phyloP scores from a whole-genome alignment of 495 filamentous ascomycete genomes.

The Aspergillus funiculosus region DNA sequence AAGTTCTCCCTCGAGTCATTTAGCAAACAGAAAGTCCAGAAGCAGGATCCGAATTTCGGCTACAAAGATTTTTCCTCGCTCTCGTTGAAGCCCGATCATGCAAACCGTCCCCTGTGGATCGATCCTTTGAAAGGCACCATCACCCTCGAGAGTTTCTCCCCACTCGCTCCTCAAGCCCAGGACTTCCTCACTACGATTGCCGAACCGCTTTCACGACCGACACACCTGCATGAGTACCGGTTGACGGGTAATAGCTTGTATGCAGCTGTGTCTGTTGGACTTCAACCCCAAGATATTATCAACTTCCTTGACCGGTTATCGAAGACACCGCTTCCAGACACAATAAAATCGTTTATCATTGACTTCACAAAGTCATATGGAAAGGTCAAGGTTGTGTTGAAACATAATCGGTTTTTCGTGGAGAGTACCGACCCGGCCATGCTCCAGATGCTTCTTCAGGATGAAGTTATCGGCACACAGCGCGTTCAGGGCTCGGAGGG shows the following conservation, averaged over 20 bases:
- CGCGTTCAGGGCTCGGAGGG: conserved; percentile 60
- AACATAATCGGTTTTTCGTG: conserved; percentile 88
- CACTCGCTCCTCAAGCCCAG: conserved; percentile 75
- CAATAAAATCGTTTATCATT: conserved; percentile 74
- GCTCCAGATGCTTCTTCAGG: conserved; percentile 73
- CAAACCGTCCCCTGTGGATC: conserved; percentile 85
- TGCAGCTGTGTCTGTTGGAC: conserved; percentile 86
- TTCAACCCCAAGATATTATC: conserved; percentile 85
- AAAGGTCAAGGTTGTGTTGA: conserved; percentile 91
- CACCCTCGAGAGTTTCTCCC: conserved; percentile 92
- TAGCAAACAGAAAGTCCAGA: conserved; percentile 39
- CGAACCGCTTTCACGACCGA: conserved; percentile 83
- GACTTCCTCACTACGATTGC: conserved; percentile 95
- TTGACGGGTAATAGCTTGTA: conserved; percentile 90
- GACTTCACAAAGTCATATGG: conserved; percentile 85
- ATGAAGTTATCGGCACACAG: conserved; percentile 61
- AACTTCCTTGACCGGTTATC: conserved; percentile 77
- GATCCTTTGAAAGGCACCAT: conserved; percentile 78
- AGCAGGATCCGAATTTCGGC: conserved; percentile 51
- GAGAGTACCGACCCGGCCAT: conserved; percentile 83
- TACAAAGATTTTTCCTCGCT: conserved; percentile 78
- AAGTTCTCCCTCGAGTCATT: conserved; percentile 58
- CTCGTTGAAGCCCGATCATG: conserved; percentile 78
- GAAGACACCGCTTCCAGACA: conserved; percentile 74
- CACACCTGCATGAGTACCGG: conserved; percentile 85